These are phyloP conservation scores for Cornus suecica DNA, from an alignment of 148 eudicot species.

Conservation along the genomic window DNA sequence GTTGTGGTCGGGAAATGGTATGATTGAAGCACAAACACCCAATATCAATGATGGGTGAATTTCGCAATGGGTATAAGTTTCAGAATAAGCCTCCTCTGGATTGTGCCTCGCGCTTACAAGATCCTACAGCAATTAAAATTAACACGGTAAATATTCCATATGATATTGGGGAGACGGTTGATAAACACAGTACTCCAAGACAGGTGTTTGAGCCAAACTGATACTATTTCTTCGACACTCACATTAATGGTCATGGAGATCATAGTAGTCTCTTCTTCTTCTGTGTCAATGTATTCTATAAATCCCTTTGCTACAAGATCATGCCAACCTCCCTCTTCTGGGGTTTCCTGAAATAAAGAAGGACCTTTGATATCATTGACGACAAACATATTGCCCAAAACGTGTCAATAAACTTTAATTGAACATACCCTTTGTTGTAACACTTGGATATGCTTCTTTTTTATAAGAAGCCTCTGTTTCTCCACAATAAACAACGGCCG, in stretches of 20 bases:
- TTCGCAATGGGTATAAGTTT: constrained; percentile 97
- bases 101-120: constrained; percentile 74
- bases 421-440: constrained; percentile 73
- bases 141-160: not conserved
- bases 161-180: not conserved
- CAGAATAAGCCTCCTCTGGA: constrained; percentile 89
- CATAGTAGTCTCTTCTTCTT: constrained; percentile 99
- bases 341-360: constrained; percentile 58
- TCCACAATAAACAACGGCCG: constrained; percentile 96
- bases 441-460: constrained; percentile 75
- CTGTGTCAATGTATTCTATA: constrained; percentile 93
- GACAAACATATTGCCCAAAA: not conserved
- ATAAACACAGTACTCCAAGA: not conserved
- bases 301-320: constrained; percentile 87
- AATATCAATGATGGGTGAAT: constrained; percentile 94
- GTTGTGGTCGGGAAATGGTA: constrained; percentile 98
- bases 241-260: constrained; percentile 99
- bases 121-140: constrained; percentile 49
- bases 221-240: constrained; percentile 19
- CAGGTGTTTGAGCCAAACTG: not conserved
- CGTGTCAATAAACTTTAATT: not conserved
- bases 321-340: constrained; percentile 97
- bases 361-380: constrained; percentile 1
- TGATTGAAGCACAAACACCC: constrained; percentile 99
- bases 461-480: constrained; percentile 82